Percentiles rank a stretch among this genome's conserved stretches.
These are phyloP conservation scores for Madurella fahalii DNA, from an alignment of 2,329 filamentous ascomycete genomes.

Conservation along the genomic window DNA sequence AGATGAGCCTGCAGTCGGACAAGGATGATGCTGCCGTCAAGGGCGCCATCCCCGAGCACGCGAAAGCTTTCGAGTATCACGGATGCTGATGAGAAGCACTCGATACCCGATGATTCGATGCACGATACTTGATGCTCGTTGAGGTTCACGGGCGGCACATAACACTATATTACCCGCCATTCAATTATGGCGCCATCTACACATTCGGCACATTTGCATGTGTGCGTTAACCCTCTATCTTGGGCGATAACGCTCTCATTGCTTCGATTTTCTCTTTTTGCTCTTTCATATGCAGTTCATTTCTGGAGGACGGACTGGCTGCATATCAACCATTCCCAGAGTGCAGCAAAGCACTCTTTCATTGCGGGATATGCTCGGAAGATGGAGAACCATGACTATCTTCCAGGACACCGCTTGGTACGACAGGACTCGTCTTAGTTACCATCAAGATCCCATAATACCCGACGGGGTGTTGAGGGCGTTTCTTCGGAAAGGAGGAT, in stretches of 20 bases:
- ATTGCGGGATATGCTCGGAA: no score
- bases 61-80: slow-evolving; percentile 23
- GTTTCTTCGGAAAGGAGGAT: no score
- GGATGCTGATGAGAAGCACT: slow-evolving; percentile 6
- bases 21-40: slow-evolving; percentile 28
- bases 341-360: no score
- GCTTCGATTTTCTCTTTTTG: not conserved
- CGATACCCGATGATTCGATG: no score
- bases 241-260: not conserved
- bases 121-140: no score
- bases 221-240: not conserved
- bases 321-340: no score
- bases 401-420: no score
- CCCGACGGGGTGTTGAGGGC: no score
- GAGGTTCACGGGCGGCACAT: not conserved
- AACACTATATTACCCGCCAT: not conserved
- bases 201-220: not conserved
- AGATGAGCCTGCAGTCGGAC: slow-evolving; percentile 32
- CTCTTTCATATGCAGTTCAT: not conserved
- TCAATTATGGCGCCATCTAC: not conserved
- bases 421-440: no score
- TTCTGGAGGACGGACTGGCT: not conserved
- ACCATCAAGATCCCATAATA: no score
- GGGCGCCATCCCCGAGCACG: slow-evolving; percentile 33
- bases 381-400: no score